Conservation (phyloP, 2,329 filamentous ascomycete genomes). For the Colletotrichum horii region DNA sequence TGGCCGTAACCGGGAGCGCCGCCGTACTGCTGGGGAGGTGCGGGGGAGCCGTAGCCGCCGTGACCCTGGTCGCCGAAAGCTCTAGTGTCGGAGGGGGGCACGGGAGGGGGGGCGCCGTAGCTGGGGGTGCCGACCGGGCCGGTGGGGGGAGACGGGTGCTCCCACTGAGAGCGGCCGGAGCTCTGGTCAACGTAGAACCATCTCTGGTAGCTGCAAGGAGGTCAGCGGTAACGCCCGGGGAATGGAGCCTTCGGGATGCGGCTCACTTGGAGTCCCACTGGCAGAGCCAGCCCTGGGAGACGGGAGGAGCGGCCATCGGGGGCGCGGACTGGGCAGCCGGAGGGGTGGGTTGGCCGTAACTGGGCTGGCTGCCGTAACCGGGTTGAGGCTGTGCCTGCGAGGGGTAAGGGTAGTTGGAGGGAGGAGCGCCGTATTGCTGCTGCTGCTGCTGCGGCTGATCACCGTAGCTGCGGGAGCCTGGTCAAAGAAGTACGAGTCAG, state of each 20-base stretch:
- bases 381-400: constrained; percentile 22
- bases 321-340: constrained; percentile 33
- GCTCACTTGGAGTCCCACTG: constrained; percentile 62
- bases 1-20: constrained; percentile 4
- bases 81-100: constrained; percentile 5
- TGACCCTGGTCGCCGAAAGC: constrained; percentile 22
- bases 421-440: constrained; percentile 23
- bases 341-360: constrained; percentile 16
- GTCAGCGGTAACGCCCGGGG: neutral
- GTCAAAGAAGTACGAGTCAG: constrained; percentile 8
- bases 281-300: constrained; percentile 66
- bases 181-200: constrained; percentile 70
- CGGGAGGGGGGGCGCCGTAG: constrained; percentile 9
- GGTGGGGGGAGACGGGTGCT: constrained; percentile 47
- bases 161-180: constrained; percentile 69
- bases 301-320: constrained; percentile 30
- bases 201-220: constrained; percentile 47
- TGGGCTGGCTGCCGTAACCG: constrained; percentile 19
- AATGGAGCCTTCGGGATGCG: neutral
- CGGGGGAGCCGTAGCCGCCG: constrained; percentile 18
- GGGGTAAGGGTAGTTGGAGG: constrained; percentile 21
- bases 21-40: constrained; percentile 4
- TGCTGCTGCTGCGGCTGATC: constrained; percentile 24
- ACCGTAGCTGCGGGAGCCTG: constrained; percentile 18
- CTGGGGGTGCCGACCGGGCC: constrained; percentile 5